Base-by-base conservation (phyloP, 1,284 basidiomycete genomes). In the Coniferiporia weirii region DNA sequence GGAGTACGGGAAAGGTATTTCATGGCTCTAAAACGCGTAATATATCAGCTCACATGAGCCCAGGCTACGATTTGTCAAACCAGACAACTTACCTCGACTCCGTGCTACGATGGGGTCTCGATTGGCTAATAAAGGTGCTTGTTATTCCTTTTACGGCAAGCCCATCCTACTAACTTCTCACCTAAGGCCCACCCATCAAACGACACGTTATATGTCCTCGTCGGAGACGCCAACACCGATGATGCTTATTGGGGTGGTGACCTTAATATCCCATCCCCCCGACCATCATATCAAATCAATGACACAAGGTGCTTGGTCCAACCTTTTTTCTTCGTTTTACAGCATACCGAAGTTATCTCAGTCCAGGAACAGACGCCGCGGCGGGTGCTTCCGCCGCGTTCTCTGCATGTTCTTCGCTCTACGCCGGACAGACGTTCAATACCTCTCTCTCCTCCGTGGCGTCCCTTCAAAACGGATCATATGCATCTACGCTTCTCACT, bases 221-320 rank as follows among this genome's bases (percentile, higher is more conserved):
- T 96, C 44, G 91, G 82, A 35, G 76, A 82, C 57, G 77, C 84
- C 78, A 68, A 66, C 52, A 66, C 81, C 27, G 90, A 95, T 70
- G 82, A 91, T 64, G 77, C 78, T 2, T 97, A 95, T 67, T 95
- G 93, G 92, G 92, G 95, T 55, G 92, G 92, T 1, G 94, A 97
- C 67, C 78, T 76, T 53, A 77, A 77, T 62, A 92, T 98, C 56
- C 92, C 93, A 3, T 73, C 71, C 12, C 82, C 85, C 35, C 84
- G 94, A 36, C 81, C 85, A 0, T 84, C 88, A 0, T 95, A 83
- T 73, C 83, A 85, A 65, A 84, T 97, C 66, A 93, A 94, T 61
- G 72, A 79, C 56, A 84, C 84, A 1, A 77, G 70, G 76, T 62
- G 47, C 34, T 36, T 48, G 53, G 34, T 32, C 36, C 44, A 8